Conservation (phyloP, 257 asterid species). For the Petunia secreta region DNA sequence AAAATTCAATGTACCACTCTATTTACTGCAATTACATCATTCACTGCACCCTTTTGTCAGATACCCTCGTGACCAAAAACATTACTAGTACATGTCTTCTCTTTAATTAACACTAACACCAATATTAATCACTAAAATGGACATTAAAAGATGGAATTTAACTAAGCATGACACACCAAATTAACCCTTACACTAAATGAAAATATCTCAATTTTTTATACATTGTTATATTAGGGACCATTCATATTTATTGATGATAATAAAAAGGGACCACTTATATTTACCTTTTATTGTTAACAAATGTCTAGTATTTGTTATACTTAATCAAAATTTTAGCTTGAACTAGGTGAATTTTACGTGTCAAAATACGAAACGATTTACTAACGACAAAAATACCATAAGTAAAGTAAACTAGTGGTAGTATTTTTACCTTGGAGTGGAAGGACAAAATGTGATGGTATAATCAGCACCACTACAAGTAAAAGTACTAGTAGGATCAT, state of each 20-base stretch:
- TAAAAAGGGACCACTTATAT: too few relatives aligned
- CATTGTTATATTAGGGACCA: too few relatives aligned
- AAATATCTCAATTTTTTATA: not conserved
- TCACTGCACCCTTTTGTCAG: not conserved
- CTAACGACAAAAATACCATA: too few relatives aligned
- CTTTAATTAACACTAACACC: too few relatives aligned
- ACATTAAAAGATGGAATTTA: not conserved
- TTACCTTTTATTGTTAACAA: too few relatives aligned
- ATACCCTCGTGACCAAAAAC: not conserved
- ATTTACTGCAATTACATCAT: not conserved
- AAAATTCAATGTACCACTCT: not conserved
- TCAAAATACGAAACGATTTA: too few relatives aligned
- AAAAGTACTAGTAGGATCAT: slow-evolving; percentile 94
- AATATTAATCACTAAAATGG: not conserved
- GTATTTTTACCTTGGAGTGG: slow-evolving; percentile 66
- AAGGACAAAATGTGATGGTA: slow-evolving; percentile 83
- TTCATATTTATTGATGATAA: too few relatives aligned
- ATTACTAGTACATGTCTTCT: not conserved
- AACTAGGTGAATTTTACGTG: too few relatives aligned
- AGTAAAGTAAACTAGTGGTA: too few relatives aligned
- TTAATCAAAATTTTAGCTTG: too few relatives aligned
- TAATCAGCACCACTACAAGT: slow-evolving; percentile 92
- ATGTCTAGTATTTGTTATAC: too few relatives aligned
- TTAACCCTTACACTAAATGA: too few relatives aligned
- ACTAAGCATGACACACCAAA: not conserved